Conservation (phyloP, 257 asterid genomes). For the Rehmannia glutinosa region DNA sequence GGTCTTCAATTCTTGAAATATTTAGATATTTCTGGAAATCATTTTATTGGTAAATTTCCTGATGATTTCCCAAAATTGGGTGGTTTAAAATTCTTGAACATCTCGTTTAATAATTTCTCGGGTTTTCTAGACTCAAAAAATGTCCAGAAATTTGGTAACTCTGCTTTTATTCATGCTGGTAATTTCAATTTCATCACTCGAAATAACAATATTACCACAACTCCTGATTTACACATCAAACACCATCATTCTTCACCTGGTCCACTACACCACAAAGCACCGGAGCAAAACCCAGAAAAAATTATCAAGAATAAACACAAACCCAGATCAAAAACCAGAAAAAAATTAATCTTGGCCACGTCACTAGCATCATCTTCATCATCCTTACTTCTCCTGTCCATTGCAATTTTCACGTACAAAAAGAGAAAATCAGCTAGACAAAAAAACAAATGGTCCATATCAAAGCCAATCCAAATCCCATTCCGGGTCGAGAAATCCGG, state of each 20-base stretch:
- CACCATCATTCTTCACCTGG: constrained; percentile 15
- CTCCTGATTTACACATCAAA: constrained; percentile 31
- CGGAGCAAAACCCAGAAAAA: constrained; percentile 17
- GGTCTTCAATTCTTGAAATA: constrained; percentile 34
- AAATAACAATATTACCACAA: constrained; percentile 10
- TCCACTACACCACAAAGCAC: constrained; percentile 24
- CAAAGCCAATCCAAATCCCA: constrained; percentile 70
- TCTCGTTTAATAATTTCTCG: constrained; percentile 67
- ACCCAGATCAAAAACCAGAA: constrained; percentile 30
- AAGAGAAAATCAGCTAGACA: constrained; percentile 42
- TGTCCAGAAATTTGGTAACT: constrained; percentile 31
- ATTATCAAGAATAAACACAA: not conserved
- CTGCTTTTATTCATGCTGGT: constrained; percentile 65
- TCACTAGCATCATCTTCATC: constrained; percentile 37
- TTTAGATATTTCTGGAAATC: constrained; percentile 58
- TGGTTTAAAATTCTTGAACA: constrained; percentile 51
- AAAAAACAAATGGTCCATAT: constrained; percentile 82
- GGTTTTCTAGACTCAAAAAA: constrained; percentile 33
- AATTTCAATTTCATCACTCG: constrained; percentile 20
- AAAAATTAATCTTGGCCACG: constrained; percentile 22
- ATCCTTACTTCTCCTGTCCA: constrained; percentile 22
- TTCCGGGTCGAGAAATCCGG: constrained; percentile 75
- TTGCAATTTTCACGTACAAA: constrained; percentile 33
- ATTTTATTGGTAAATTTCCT: constrained; percentile 54
- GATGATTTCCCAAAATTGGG: constrained; percentile 54